Evolutionary conservation across 2,329 filamentous ascomycete genomes (phyloP).

Genomic region (Sarocladium oryzae): DNA sequence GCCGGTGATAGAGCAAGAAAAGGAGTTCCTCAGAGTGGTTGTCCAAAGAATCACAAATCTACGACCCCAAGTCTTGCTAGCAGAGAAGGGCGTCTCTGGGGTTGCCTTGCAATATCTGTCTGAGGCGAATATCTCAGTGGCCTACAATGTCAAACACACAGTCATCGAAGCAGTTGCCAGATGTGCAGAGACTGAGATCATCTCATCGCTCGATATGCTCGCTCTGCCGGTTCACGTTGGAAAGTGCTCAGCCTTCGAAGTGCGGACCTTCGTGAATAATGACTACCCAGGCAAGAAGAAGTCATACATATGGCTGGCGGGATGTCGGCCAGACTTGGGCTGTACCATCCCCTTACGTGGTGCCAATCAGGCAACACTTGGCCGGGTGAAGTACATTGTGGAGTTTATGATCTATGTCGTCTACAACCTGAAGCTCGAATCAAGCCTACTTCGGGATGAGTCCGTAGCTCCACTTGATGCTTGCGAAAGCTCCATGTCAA

Average conservation of each 20-base stretch:
- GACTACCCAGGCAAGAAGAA: constrained; percentile 71
- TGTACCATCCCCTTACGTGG: constrained; percentile 92
- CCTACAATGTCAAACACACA: constrained; percentile 92
- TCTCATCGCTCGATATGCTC: constrained; percentile 92
- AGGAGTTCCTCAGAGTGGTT: constrained; percentile 85
- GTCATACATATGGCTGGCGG: constrained; percentile 92
- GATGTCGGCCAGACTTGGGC: constrained; percentile 81
- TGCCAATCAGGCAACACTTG: constrained; percentile 62
- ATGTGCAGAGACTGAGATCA: constrained; percentile 85
- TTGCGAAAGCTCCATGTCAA: constrained; percentile 37
- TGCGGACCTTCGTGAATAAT: constrained; percentile 88
- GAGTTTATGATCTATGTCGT: constrained; percentile 99
- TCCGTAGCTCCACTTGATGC: constrained; percentile 74
- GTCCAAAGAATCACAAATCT: constrained; percentile 86
- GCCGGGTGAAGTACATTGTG: constrained; percentile 83
- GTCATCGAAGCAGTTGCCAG: constrained; percentile 92
- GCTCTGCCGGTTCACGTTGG: constrained; percentile 67
- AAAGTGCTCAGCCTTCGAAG: constrained; percentile 79
- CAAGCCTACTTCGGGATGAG: constrained; percentile 87
- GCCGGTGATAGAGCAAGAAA: constrained; percentile 92
- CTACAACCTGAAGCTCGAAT: constrained; percentile 94
- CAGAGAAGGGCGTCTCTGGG: constrained; percentile 87
- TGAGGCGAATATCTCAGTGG: constrained; percentile 84
- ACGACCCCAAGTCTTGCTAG: constrained; percentile 78
- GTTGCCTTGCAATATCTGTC: constrained; percentile 83